Conservation (phyloP, 305 asterid species). For the Solanum hybrid region DNA sequence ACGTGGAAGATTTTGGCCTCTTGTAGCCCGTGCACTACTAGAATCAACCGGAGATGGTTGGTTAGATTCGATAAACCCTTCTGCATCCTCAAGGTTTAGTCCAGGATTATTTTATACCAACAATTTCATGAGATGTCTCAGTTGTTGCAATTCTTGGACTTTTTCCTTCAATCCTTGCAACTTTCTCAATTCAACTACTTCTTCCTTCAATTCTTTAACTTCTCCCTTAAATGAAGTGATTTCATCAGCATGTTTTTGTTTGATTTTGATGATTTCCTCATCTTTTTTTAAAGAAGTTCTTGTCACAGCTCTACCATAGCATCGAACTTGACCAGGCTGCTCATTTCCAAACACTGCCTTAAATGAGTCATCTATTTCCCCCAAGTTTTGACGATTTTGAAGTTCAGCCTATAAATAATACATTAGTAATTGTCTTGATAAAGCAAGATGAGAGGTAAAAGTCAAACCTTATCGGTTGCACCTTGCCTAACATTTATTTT, state of each 20-base stretch:
- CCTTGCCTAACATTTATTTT: no score
- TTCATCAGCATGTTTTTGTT: neutral
- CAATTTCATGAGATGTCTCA: neutral
- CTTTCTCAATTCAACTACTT: neutral
- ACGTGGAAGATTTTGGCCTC: neutral
- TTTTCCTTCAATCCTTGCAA: neutral
- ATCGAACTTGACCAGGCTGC: neutral
- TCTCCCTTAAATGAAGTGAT: neutral
- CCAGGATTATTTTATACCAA: neutral
- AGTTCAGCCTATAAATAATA: neutral
- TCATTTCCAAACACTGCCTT: neutral
- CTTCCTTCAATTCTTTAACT: neutral
- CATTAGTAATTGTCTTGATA: neutral
- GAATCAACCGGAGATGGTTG: neutral
- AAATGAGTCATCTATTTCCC: neutral
- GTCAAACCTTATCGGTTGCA: no score
- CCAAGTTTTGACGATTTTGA: neutral
- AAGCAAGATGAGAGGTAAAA: neutral
- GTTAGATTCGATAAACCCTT: neutral
- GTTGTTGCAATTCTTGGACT: neutral
- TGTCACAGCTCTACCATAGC: neutral
- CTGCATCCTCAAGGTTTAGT: neutral
- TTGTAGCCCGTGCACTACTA: neutral
- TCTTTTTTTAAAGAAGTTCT: neutral
- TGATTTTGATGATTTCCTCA: neutral